Base-by-base conservation (phyloP, 106 monocot species). In the Dendrobium officinale region DNA sequence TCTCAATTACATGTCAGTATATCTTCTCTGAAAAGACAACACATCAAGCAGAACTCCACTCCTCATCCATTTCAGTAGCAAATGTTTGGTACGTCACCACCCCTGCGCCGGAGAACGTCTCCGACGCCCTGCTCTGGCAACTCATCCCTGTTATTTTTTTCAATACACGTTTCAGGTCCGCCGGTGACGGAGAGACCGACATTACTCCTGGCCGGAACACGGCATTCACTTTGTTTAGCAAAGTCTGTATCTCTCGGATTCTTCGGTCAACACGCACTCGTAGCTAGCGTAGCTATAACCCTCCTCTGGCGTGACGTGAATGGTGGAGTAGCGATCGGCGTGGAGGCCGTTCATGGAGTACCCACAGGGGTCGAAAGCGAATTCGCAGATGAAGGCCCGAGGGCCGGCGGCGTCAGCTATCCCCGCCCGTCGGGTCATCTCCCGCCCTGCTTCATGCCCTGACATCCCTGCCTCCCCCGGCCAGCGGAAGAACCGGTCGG, bases 341-440 rank as follows among this genome's bases (percentile, higher is more conserved):
- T 84, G 84, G 58, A 93, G 78, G 2, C 89, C 87, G 76, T 93
- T 93, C 93, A 93, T 93, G 33, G 93, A 93, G 86, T 93, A 93
- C 4, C 93, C 93, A 77, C 93, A 93, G 26, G 93, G 93, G 37
- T 87, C 89, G 72, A 93, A 93, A 2, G 82, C 91, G 83, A 75
- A 88, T 54, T 85, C 91, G 79, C 91, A 91, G 29, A 86, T 42
- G 42, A 86, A 37, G 29, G 88, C 72, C 4, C 55, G 42, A 29
- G 89, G 91, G 51, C 79, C 86, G 43, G 91, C 89, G 43, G 22
- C 33, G 24, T 24, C 45, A 1, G 76, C 26, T 15, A 76, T 49
- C 0, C 67, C 43, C 6, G 89, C 31, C 43, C n/a, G n/a, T 19
- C 67, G 59, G 1, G 93, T 93, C 91, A 93, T 91, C 83, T 44